Evolutionary conservation across 306 rosid species (phyloP), one percentile per base, ranked within the genome.

Genomic region (Bauhinia variegata): DNA sequence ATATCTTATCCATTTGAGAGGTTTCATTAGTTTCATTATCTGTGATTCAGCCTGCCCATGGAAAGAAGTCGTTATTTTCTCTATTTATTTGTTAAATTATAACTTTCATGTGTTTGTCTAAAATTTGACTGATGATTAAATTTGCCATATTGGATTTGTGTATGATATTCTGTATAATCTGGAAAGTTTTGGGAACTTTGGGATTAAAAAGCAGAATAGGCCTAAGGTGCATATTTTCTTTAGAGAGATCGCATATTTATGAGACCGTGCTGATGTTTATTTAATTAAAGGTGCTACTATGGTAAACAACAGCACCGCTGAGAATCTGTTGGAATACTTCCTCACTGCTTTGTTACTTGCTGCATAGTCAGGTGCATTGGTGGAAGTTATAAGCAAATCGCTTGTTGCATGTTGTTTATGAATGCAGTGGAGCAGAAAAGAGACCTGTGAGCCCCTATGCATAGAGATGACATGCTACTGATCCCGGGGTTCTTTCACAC

Each of bases 41-140:
- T 38, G 60, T 60, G 28, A 10, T 42, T 50, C 59, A 17, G 63
- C 31, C 55, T 66, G 47, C 43, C 28, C 60, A 36, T 43, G 23
- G 63, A 73, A 68, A 55, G 55, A 39, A 33, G 56, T 36, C 13
- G 0, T 48, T 6, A 14, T 30, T 39, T 44, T 19, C 31, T 11
- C 7, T 34, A 2, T 23, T 11, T 49, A 19, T 11, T 65, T 19
- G 65, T 46, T 41, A 60, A 49, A n/a, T 38, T 30, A 38, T 64
- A 16, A 38, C 19, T 65, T 41, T 71, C 58, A 57, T 52, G 54
- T 49, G 6, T 54, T 65, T 60, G 52, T 59, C 60, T 58, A 41
- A 64, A 48, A 34, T 72, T 63, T 18, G 42, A 49, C 18, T 8
- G 13, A 13, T 43, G n/a, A 71, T 28, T 14, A 8, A n/a, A n/a